Evolutionary conservation across 1,139 yeast genomes (phyloP), one percentile per base, ranked within the genome.

Genomic region (Debaryomycetaceae sp.): DNA sequence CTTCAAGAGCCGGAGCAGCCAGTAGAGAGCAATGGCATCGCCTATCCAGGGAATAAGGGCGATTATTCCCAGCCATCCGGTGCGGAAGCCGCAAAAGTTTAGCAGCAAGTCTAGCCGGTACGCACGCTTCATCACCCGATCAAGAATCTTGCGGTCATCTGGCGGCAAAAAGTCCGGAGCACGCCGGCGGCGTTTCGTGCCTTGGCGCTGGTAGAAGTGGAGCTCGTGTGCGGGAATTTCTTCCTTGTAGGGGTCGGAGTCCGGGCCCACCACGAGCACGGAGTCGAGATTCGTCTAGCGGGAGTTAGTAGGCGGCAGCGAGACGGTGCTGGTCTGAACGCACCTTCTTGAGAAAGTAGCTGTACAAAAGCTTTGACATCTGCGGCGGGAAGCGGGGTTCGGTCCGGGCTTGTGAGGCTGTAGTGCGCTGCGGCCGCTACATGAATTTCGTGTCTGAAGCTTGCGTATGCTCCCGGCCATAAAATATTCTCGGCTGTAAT

Each of bases 1-100:
- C 16, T 52, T 51, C 29, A 78, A 58, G 18, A 77, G 40, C 30
- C 58, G 49, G 34, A 71, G 39, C 1, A 82, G 77, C 27, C 80
- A 53, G 27, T 49, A 53, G 7, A 68, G 45, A 16, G 75, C 67
- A 32, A 76, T 49, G 5, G 67, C 26, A 39, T 73, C 77, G 5
- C 86, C 86, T 15, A 75, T 50, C 51, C 71, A 58, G 0, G 94
- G 94, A 19, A 82, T 43, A 11, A 81, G 43, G 2, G 87, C 87
- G 36, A 81, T 67, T 11, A 81, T 38, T 2, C 80, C 82, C 2
- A 79, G 67, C 80, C 85, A 77, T 3, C 93, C 93, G 23, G 77
- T 44, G 27, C 82, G 55, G 16, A 74, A 45, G 1, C 92, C 90
- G 46, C 80, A 72, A 27, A 77, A 34, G 32, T 68, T 63, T 47